phyloP scores from a whole-genome alignment of 805 yeast genomes.

The Candida oleophila region DNA sequence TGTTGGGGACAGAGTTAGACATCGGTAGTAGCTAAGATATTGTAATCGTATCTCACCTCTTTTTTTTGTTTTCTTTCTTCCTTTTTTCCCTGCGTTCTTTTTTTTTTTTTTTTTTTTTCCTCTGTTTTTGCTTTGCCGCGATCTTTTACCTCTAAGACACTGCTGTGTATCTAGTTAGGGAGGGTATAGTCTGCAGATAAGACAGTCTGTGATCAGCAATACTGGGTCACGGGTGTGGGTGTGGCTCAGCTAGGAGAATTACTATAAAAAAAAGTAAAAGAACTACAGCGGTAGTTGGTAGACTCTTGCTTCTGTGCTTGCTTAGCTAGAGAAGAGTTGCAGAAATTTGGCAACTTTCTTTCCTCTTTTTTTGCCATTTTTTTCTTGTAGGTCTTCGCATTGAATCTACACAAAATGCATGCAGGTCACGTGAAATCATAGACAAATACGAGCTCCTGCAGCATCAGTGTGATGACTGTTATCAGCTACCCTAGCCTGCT shows the following conservation, averaged over 20 bases:
- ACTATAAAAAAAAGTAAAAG: too few species aligned
- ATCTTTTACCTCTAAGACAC: too few species aligned
- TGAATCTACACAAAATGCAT: not conserved
- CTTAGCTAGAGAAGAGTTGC: not conserved
- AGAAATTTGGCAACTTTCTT: not conserved
- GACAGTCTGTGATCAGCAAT: too few species aligned
- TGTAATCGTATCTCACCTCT: conserved; percentile 3
- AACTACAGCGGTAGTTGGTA: too few species aligned
- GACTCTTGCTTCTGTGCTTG: not conserved
- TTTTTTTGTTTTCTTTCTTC: not conserved
- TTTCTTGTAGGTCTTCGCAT: not conserved
- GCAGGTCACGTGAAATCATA: not conserved
- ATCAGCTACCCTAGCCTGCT: too few species aligned
- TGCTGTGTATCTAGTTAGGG: too few species aligned
- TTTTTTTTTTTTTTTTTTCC: not conserved
- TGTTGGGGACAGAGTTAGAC: conserved; percentile 16
- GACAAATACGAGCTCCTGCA: too few species aligned
- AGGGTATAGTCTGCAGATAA: too few species aligned
- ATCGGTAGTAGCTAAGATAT: conserved; percentile 11
- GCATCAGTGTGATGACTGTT: too few species aligned
- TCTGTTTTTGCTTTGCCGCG: not conserved
- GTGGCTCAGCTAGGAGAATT: too few species aligned
- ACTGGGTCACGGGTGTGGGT: too few species aligned
- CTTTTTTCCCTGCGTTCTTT: not conserved
- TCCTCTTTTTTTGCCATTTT: too few species aligned